Conservation (phyloP, 2,329 filamentous ascomycete genomes). For the Plenodomus biglobosus region DNA sequence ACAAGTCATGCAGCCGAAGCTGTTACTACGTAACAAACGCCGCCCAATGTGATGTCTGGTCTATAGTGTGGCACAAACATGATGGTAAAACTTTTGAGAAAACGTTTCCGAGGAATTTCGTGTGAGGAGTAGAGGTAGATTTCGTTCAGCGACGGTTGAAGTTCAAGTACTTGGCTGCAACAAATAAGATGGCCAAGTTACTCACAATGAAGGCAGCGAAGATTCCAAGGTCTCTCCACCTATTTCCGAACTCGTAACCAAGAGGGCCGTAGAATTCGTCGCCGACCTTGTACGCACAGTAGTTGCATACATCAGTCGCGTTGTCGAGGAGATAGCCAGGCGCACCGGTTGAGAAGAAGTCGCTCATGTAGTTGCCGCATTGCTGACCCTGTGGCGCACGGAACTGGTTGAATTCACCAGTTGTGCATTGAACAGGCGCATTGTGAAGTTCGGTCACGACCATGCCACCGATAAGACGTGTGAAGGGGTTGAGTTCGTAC, state of each 20-base stretch:
- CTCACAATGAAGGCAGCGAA: slow-evolving; percentile 73
- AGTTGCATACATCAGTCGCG: slow-evolving; percentile 68
- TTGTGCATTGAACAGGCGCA: slow-evolving; percentile 62
- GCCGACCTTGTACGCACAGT: slow-evolving; percentile 78
- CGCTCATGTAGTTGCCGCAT: slow-evolving; percentile 74
- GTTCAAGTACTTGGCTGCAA: slow-evolving; percentile 56
- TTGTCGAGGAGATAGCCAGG: slow-evolving; percentile 71
- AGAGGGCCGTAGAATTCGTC: slow-evolving; percentile 77
- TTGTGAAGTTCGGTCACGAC: slow-evolving; percentile 75
- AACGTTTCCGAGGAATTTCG: neutral
- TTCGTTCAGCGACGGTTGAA: slow-evolving; percentile 44
- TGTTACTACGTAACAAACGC: slow-evolving; percentile 11
- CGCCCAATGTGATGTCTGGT: neutral
- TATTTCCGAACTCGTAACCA: slow-evolving; percentile 64
- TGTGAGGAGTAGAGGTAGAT: neutral
- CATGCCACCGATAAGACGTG: slow-evolving; percentile 77
- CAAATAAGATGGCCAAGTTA: slow-evolving; percentile 68
- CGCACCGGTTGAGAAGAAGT: slow-evolving; percentile 69
- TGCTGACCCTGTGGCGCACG: slow-evolving; percentile 64
- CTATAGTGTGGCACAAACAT: neutral
- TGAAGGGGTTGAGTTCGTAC: slow-evolving; percentile 82
- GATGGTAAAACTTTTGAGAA: neutral
- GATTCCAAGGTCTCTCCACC: slow-evolving; percentile 85
- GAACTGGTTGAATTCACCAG: slow-evolving; percentile 68
- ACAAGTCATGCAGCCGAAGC: neutral